Conservation (phyloP, 768 basidiomycete genomes). For the Leccinum uliginosum region DNA sequence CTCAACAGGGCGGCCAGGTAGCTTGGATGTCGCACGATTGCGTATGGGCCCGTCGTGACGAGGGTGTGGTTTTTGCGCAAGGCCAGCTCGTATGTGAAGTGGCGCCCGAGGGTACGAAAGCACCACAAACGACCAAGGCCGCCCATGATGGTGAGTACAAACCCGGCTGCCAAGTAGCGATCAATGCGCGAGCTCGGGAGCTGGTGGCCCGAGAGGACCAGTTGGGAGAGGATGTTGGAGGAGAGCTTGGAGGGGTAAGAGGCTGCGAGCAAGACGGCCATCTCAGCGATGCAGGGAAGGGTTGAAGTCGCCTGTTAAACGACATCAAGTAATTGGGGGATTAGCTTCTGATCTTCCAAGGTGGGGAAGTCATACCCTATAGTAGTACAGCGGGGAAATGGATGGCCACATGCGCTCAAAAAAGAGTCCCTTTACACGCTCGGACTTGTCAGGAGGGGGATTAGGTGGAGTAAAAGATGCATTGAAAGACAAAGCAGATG, state of each 20-base stretch:
- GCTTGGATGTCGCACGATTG: neutral
- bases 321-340: neutral
- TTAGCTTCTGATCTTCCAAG: neutral
- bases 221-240: neutral
- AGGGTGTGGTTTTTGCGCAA: neutral
- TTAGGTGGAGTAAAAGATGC: neutral
- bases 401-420: neutral
- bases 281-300: neutral
- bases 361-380: neutral
- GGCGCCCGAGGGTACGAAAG: neutral
- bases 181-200: neutral
- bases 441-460: neutral
- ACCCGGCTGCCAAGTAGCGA: neutral
- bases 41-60: neutral
- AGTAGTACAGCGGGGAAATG: neutral
- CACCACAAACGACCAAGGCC: neutral
- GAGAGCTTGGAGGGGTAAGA: neutral
- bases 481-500: neutral
- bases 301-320: neutral
- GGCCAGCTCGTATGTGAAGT: neutral
- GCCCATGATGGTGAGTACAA: neutral
- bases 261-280: neutral
- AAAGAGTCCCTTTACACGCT: neutral
- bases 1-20: neutral
- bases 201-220: neutral